Evolutionary conservation across 2,329 filamentous ascomycete species (phyloP).

Genomic region (Aspergillus pseudotamarii): DNA sequence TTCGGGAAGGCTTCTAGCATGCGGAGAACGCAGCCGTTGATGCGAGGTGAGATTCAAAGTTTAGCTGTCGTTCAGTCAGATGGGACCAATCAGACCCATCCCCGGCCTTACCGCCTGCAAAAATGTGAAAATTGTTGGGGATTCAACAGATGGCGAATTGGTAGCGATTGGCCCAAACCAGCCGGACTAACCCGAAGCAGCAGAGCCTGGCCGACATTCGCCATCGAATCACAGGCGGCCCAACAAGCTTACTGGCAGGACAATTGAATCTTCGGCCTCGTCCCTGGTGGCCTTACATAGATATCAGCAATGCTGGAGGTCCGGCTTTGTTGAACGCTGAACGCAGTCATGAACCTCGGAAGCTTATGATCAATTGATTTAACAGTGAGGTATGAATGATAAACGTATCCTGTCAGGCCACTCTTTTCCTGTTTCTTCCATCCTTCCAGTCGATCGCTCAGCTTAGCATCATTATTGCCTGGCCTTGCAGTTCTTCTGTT

Average conservation of each 20-base stretch:
- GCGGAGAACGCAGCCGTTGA: constrained; percentile 1
- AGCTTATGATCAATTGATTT: constrained; percentile 29
- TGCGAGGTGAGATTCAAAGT: not conserved
- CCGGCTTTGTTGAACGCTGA: constrained; percentile 8
- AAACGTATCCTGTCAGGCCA: constrained; percentile 12
- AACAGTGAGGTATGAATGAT: constrained; percentile 6
- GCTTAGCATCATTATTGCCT: constrained; percentile 15
- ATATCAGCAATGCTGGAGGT: not conserved
- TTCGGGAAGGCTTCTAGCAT: not conserved
- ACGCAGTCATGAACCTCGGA: constrained; percentile 25
- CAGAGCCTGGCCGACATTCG: constrained; percentile 11
- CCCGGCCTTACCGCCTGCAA: constrained; percentile 13
- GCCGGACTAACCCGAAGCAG: constrained; percentile 12
- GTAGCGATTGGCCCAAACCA: constrained; percentile 13
- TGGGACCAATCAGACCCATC: not conserved
- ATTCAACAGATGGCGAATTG: constrained; percentile 29
- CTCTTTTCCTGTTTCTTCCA: constrained; percentile 13
- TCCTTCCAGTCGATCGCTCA: constrained; percentile 11
- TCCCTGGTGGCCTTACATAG: not conserved
- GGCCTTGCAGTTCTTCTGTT: constrained; percentile 11
- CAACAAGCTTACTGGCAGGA: constrained; percentile 20
- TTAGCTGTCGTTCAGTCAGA: not conserved
- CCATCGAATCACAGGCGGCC: constrained; percentile 20
- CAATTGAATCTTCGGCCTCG: not conserved
- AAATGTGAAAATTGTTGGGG: constrained; percentile 35